These are phyloP conservation scores for Petunia hybrid DNA, from an alignment of 305 asterid genomes.

Conservation along the genomic window DNA sequence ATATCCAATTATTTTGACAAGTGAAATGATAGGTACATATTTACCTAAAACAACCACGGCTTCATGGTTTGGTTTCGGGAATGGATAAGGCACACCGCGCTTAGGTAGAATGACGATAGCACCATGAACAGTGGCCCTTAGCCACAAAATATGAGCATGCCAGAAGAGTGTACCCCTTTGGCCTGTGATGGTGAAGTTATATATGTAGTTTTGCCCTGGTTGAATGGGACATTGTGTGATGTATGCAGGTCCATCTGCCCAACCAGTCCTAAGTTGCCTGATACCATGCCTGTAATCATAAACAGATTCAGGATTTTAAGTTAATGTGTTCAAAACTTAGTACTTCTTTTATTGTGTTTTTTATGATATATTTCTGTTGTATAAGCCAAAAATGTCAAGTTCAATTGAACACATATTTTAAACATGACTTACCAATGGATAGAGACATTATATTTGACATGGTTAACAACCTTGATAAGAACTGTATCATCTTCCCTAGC, in stretches of 20 bases:
- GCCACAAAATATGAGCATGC: conserved; percentile 96
- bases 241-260: conserved; percentile 98
- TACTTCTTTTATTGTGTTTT: neutral
- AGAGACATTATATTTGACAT: conserved; percentile 81
- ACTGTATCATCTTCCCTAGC: conserved; percentile 91
- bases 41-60: conserved; percentile 67
- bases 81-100: conserved; percentile 84
- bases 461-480: conserved; percentile 77
- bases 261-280: conserved; percentile 80
- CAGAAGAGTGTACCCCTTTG: conserved; percentile 94
- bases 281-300: conserved; percentile 74
- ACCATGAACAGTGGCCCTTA: conserved; percentile 86
- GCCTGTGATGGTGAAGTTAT: conserved; percentile 87
- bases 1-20: neutral
- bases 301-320: neutral
- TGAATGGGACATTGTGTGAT: conserved; percentile 93
- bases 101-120: conserved; percentile 87
- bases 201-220: conserved; percentile 73
- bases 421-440: conserved; percentile 72
- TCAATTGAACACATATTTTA: too few species aligned
- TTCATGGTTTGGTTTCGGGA: conserved; percentile 88
- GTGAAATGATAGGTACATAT: neutral
- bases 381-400: too few species aligned
- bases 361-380: neutral
- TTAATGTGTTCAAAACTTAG: neutral